Evolutionary conservation across 352 stramenopile species (phyloP), one percentile per base, ranked within the genome.

Genomic region (Phytophthora ramorum): DNA sequence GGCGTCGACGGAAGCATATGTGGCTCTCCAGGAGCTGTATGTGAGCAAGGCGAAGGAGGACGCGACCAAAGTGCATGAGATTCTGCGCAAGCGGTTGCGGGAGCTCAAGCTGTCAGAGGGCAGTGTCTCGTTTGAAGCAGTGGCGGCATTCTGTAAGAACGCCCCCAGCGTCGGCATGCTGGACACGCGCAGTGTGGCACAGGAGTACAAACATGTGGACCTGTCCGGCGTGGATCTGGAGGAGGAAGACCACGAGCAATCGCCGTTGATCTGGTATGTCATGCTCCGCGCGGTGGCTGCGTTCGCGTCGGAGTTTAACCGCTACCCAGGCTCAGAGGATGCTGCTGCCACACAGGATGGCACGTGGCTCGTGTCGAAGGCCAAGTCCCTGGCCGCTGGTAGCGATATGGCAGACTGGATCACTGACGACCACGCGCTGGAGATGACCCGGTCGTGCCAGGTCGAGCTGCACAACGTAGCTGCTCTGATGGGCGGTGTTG

Each of bases 201-300:
- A 96, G n/a, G 97, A 98, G 69, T 87, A 91, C 54, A 79, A 85
- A 44, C 49, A 61, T 12, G 70, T 89, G 14, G 78, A 92, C 44
- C 64, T 93, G n/a, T 78, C 62, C 9, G 66, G 71, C 20, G 79
- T 96, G 19, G 85, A 92, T 56, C 53, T 93, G n/a, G 85, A 92
- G 17, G 85, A 95, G 10, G 84, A 91, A 57, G 73, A 96, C 49
- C 69, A 81, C 28, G 78, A 85, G 52, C 94, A 98, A 66, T 98
- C 94, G 32, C 96, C 97, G 1, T 56, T 99, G 9, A 75, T 98
- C 24, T 99, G 96, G 94, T 99, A 98, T 67, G 81, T 99, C 9
- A 85, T 94, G 60, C 67, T 99, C 16, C 87, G 92, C 30, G 96
- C 92, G 7, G 95, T 92, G 26, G 60, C 56, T 2, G 48, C 71